Conservation (phyloP, 169 alveolate genomes). For the Nephromyces sp. region DNA sequence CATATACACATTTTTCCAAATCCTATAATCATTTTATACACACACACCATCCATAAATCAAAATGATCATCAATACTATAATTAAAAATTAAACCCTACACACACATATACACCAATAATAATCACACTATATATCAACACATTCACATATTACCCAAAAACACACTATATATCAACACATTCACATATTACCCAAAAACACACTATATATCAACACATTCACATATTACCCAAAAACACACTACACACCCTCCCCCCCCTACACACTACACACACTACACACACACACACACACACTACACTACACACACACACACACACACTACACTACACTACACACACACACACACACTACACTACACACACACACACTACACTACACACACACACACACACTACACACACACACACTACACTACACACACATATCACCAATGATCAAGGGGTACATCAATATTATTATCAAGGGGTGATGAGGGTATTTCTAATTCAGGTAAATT, state of each 20-base stretch:
- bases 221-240: too few relatives aligned
- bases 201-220: not conserved
- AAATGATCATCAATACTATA: not conserved
- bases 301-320: too few relatives aligned
- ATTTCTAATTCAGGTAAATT: slow-evolving; percentile 32
- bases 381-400: not conserved
- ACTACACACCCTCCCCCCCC: not conserved
- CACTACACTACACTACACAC: too few relatives aligned
- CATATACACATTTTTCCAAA: too few relatives aligned
- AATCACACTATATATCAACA: not conserved
- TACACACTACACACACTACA: not conserved
- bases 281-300: too few relatives aligned
- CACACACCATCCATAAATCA: not conserved
- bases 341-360: too few relatives aligned
- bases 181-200: not conserved
- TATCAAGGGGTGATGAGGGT: slow-evolving; percentile 41
- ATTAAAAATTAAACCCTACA: too few relatives aligned
- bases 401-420: not conserved
- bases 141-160: too few relatives aligned
- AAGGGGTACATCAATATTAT: slow-evolving; percentile 36
- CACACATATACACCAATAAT: not conserved
- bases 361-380: not conserved
- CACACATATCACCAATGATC: slow-evolving; percentile 20
- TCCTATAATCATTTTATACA: not conserved
- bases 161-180: not conserved